phyloP scores from a whole-genome alignment of 139 green algal species.

The Nannochloris sp. region DNA sequence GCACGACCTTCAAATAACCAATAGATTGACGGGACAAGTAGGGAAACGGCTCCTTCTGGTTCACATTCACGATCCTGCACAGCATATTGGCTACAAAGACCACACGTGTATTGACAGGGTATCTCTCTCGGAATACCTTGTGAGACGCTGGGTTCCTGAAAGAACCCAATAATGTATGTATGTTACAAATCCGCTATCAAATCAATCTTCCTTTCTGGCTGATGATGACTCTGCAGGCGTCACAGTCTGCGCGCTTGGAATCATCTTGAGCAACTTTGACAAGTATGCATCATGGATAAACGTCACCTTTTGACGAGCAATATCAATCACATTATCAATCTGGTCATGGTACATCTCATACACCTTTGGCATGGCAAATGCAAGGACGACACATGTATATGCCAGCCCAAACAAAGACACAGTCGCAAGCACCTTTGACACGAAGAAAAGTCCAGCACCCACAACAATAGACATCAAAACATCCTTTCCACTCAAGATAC shows the following conservation, averaged over 20 bases:
- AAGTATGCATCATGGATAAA: conserved; percentile 30
- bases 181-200: not conserved
- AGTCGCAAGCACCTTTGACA: conserved; percentile 18
- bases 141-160: conserved; percentile 30
- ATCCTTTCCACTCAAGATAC: conserved; percentile 11
- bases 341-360: conserved; percentile 55
- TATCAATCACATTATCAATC: conserved; percentile 34
- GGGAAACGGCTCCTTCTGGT: conserved; percentile 39
- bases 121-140: conserved; percentile 19
- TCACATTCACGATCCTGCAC: conserved; percentile 21
- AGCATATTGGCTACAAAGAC: not conserved
- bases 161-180: conserved; percentile 3
- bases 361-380: conserved; percentile 37
- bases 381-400: conserved; percentile 12
- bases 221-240: conserved; percentile 25
- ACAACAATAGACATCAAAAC: conserved; percentile 6
- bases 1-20: conserved; percentile 38
- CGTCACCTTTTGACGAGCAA: conserved; percentile 21
- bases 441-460: conserved; percentile 19
- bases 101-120: conserved; percentile 15
- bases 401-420: conserved; percentile 33
- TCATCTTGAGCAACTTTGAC: conserved; percentile 12
- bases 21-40: conserved; percentile 40
- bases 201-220: conserved; percentile 18
- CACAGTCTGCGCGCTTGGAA: conserved; percentile 16